Evolutionary conservation across 768 basidiomycete genomes (phyloP), one percentile per base, ranked within the genome.

Genomic region (Termitomyces sp.): DNA sequence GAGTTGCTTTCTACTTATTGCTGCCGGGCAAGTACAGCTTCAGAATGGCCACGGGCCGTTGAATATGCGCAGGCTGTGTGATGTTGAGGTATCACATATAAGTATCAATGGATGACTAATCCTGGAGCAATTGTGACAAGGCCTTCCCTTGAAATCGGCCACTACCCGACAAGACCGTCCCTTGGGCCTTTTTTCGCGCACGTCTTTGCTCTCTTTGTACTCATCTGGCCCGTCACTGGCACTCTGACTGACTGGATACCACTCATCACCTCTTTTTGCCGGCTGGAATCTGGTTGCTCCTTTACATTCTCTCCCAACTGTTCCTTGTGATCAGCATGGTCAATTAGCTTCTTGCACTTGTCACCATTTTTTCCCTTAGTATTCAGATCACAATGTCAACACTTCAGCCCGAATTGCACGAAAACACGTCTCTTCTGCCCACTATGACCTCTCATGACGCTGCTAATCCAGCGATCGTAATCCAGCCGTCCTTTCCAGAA

Each of bases 401-500:
- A 45, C 52, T 61, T 48, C 59, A 64, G 34, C 30, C 60, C 39
- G 62, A 54, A 56, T 54, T 60, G 60, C 63, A 70, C 62, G 71
- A 71, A 52, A 68, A 72, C 49, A 64, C 68, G 45, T 61, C 67
- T 54, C 60, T 61, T 32, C 63, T 66, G 40, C 61, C 61, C 30
- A 53, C 52, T 42, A 48, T 50, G 42, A 58, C 57, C 30, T 45
- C 40, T 35, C 50, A 59, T 30, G 27, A 60, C 14, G 30, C 52
- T 21, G 51, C 42, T 19, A 54, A 59, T 50, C 51, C 43, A 19
- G 27, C 43, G 35, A 55, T 52, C 49, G 42, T 48, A 28, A 46
- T 57, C 19, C 57, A 53, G 35, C 54, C 58, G 28, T 54, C 62
- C 5, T 42, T 56, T 14, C 16, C 54, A n/a, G 58, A 59, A 39